Evolutionary conservation across 108 stramenopile genomes (phyloP).

Genomic region (Nitzschia sp.): DNA sequence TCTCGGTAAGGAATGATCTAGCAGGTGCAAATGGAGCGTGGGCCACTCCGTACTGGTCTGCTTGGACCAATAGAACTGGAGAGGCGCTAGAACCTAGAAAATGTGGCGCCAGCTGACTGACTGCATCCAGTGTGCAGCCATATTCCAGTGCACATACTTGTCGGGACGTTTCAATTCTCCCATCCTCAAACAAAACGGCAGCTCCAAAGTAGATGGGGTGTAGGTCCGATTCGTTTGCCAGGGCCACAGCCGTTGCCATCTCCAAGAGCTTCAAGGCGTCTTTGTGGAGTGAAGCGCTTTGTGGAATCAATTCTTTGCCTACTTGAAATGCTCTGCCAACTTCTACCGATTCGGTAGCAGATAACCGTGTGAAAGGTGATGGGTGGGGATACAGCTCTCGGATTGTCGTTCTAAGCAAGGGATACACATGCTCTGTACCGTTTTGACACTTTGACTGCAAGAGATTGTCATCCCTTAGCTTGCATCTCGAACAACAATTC

Average conservation of each 20-base stretch:
- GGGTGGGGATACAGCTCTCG: slow-evolving; percentile 75
- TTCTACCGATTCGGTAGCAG: slow-evolving; percentile 44
- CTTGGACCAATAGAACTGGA: slow-evolving; percentile 54
- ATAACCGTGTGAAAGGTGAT: slow-evolving; percentile 64
- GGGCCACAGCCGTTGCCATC: slow-evolving; percentile 46
- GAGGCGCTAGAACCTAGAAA: slow-evolving; percentile 23
- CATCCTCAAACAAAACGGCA: slow-evolving; percentile 68
- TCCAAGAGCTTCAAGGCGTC: slow-evolving; percentile 38
- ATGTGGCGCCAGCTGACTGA: slow-evolving; percentile 61
- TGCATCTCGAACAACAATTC: slow-evolving; percentile 37
- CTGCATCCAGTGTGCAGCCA: slow-evolving; percentile 84
- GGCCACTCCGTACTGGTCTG: slow-evolving; percentile 81
- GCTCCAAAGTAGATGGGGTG: slow-evolving; percentile 84
- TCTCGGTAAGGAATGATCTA: slow-evolving; percentile 71
- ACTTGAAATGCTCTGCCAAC: slow-evolving; percentile 38
- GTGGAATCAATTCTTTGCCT: no score
- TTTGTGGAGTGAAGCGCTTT: no score
- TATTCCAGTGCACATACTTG: slow-evolving; percentile 79
- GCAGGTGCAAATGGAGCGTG: slow-evolving; percentile 85
- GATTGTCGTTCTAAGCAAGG: slow-evolving; percentile 41
- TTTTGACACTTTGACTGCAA: slow-evolving; percentile 8
- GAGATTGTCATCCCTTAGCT: slow-evolving; percentile 19
- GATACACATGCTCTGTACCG: slow-evolving; percentile 39
- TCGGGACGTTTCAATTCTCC: slow-evolving; percentile 44
- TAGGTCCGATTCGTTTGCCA: slow-evolving; percentile 30